These are phyloP conservation scores for Trichoderma endophyticum DNA, from an alignment of 2,329 filamentous ascomycete genomes.

Conservation along the genomic window DNA sequence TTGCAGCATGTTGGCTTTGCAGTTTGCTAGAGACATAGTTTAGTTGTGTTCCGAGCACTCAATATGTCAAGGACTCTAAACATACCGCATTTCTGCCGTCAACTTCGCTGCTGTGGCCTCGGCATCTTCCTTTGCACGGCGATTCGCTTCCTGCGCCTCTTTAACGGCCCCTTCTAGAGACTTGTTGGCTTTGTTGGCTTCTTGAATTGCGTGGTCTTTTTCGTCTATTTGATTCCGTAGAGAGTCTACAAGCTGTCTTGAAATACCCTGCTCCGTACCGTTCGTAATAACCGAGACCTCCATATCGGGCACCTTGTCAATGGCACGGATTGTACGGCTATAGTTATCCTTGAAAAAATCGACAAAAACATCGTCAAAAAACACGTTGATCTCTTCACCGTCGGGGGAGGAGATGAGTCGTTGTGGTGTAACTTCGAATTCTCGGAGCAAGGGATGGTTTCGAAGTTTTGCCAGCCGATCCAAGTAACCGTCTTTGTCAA, in stretches of 20 bases:
- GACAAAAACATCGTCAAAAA: constrained; percentile 81
- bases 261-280: constrained; percentile 82
- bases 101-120: constrained; percentile 27
- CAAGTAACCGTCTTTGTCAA: constrained; percentile 85
- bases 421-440: constrained; percentile 84
- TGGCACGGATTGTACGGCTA: constrained; percentile 74
- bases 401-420: constrained; percentile 50
- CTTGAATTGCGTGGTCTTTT: constrained; percentile 54
- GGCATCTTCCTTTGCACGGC: constrained; percentile 59
- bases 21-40: constrained; percentile 29
- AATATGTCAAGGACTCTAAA: not conserved
- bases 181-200: constrained; percentile 44
- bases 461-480: constrained; percentile 76
- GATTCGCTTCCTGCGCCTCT: constrained; percentile 71
- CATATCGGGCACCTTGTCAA: constrained; percentile 85
- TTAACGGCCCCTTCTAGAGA: constrained; percentile 56
- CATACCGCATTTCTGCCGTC: constrained; percentile 53
- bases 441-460: constrained; percentile 73
- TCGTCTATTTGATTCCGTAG: constrained; percentile 74
- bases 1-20: constrained; percentile 31
- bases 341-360: constrained; percentile 97
- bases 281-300: constrained; percentile 80
- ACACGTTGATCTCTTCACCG: constrained; percentile 69
- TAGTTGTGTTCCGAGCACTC: constrained; percentile 6
- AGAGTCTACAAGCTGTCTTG: constrained; percentile 87